Evolutionary conservation across 2,329 filamentous ascomycete genomes (phyloP).

Genomic region (Aspergillus latus): DNA sequence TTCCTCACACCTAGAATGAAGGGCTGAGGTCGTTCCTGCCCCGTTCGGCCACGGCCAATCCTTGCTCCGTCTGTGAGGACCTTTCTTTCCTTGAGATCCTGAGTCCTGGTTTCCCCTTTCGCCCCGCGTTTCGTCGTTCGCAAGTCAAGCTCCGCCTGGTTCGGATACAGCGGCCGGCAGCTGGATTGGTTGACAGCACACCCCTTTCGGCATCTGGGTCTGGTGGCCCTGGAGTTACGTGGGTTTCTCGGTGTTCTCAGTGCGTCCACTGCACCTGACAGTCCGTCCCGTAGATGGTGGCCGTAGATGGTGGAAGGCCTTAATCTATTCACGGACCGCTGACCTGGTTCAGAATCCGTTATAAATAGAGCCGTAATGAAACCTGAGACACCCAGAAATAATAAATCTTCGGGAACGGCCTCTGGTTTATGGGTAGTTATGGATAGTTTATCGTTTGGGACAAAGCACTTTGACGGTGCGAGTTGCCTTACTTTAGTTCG

Average conservation of each 20-base stretch:
- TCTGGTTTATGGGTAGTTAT: background rate
- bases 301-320: background rate
- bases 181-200: background rate
- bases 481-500: background rate
- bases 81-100: background rate
- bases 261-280: background rate
- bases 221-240: background rate
- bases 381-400: background rate
- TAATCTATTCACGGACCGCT: background rate
- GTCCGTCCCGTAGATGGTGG: background rate
- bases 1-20: background rate
- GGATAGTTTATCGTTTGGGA: no score
- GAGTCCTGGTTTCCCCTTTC: background rate
- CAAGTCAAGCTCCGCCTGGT: background rate
- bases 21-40: background rate
- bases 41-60: background rate
- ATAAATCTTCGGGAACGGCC: background rate
- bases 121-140: conserved; percentile 1
- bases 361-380: background rate
- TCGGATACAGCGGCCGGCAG: conserved; percentile 1
- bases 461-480: background rate
- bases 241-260: background rate
- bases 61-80: background rate
- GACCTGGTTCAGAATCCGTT: background rate
- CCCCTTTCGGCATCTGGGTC: background rate